Evolutionary conservation across 2,329 filamentous ascomycete species (phyloP).

Genomic region (Apiospora aurea): DNA sequence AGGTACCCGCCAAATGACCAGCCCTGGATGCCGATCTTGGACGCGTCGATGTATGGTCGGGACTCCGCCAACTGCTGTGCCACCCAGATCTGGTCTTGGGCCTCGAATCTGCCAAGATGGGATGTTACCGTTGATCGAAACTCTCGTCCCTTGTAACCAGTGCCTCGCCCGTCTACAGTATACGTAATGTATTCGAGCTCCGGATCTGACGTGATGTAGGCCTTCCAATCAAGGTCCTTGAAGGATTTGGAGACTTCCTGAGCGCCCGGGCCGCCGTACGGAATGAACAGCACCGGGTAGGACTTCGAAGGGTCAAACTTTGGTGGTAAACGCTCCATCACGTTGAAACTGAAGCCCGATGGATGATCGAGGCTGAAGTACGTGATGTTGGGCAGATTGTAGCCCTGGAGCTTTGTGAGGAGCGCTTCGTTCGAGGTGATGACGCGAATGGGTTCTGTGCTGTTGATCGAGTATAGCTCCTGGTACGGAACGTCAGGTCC

Average conservation of each 20-base stretch:
- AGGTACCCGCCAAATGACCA: slow-evolving; percentile 75
- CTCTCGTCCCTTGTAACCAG: slow-evolving; percentile 67
- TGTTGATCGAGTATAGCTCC: slow-evolving; percentile 67
- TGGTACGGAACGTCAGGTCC: slow-evolving; percentile 75
- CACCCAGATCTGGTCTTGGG: slow-evolving; percentile 72
- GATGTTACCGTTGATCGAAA: slow-evolving; percentile 66
- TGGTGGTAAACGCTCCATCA: slow-evolving; percentile 69
- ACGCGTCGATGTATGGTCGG: slow-evolving; percentile 61
- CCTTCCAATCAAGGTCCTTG: slow-evolving; percentile 61
- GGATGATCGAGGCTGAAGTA: slow-evolving; percentile 70
- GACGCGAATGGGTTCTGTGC: slow-evolving; percentile 59
- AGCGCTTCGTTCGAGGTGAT: slow-evolving; percentile 67
- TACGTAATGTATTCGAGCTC: slow-evolving; percentile 73
- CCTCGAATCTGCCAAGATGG: slow-evolving; percentile 69
- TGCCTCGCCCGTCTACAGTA: slow-evolving; percentile 73
- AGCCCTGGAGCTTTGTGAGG: slow-evolving; percentile 61
- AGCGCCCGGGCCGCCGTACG: slow-evolving; percentile 72
- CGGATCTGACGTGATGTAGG: slow-evolving; percentile 71
- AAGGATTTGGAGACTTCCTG: slow-evolving; percentile 67
- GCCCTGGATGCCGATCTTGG: slow-evolving; percentile 71
- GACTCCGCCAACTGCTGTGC: slow-evolving; percentile 60
- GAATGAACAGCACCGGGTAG: slow-evolving; percentile 71
- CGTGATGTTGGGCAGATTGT: slow-evolving; percentile 69
- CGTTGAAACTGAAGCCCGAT: slow-evolving; percentile 66
- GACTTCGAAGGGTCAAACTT: slow-evolving; percentile 68